Conservation (phyloP, 78 protist species). For the Dictyostelium discoideum region dicty_2.7 NC_007089.4:5987501-5988000, state of each 20-base stretch:
- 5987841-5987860: neutral
- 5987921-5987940: neutral
- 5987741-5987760: neutral
- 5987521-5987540: neutral
- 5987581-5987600: neutral
- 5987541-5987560: neutral
- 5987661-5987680: neutral
- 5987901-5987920: slow-evolving; percentile 48
- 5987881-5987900: neutral
- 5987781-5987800: neutral
- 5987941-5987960: neutral
- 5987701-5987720: neutral
- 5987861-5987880: neutral
- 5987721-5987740: neutral
- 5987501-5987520: neutral
- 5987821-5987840: neutral
- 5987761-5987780: neutral
- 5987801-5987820: neutral
- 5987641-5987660: neutral
- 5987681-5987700: neutral
- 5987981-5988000: too few species aligned
- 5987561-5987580: neutral
- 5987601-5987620: neutral
- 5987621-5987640: neutral
- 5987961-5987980: too few species aligned